phyloP scores from a whole-genome alignment of 2,329 filamentous ascomycete species.

The Trichoderma pleuroti region DNA sequence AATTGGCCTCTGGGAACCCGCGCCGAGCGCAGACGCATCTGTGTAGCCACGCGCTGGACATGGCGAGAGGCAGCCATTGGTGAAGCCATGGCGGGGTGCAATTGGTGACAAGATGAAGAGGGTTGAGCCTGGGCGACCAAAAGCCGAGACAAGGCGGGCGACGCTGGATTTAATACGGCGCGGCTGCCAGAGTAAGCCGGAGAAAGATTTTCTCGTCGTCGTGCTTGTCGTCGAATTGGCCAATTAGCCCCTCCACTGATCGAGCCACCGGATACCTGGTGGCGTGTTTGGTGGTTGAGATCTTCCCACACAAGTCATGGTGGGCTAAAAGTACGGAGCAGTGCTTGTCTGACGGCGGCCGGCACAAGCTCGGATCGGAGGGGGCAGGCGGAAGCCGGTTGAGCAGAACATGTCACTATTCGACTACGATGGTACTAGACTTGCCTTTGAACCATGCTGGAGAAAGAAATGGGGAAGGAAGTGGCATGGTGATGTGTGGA shows the following conservation, averaged over 20 bases:
- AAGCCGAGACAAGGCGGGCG: not conserved
- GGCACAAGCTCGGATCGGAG: conserved; percentile 12
- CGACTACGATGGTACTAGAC: not conserved
- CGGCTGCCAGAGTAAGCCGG: not conserved
- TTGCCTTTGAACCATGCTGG: not conserved
- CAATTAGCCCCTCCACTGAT: conserved; percentile 13
- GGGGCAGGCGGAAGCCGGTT: not conserved
- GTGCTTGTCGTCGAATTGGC: not conserved
- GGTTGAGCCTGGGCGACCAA: not conserved
- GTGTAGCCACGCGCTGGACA: conserved; percentile 31
- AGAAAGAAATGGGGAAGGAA: not conserved
- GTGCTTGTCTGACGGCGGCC: not conserved
- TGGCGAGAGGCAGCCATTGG: conserved; percentile 33
- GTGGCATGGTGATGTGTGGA: not conserved
- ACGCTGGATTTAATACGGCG: not conserved
- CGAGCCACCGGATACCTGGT: conserved; percentile 12
- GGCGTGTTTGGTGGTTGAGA: conserved; percentile 15
- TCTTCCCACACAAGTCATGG: conserved; percentile 4
- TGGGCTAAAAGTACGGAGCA: not conserved
- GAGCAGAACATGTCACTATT: not conserved
- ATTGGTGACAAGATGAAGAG: not conserved
- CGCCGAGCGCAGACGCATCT: conserved; percentile 27
- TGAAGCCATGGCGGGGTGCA: conserved; percentile 1
- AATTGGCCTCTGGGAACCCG: conserved; percentile 29
- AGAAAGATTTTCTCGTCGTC: not conserved